These are phyloP conservation scores for Clonostachys rhizophaga DNA, from an alignment of 2,329 filamentous ascomycete species.

Conservation along the genomic window DNA sequence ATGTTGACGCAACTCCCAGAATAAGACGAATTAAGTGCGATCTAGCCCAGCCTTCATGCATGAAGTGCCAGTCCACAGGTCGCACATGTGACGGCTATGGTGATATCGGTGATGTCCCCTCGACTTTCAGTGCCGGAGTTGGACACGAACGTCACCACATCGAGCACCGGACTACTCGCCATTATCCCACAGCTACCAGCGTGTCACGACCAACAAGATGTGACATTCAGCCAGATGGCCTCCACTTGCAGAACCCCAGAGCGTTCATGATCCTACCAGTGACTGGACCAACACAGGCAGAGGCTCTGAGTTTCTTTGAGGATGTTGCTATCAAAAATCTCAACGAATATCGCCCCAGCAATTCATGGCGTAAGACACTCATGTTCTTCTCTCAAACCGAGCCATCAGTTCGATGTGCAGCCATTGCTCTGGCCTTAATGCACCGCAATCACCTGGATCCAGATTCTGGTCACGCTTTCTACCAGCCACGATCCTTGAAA, in stretches of 20 bases:
- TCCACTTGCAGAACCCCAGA: slow-evolving; percentile 6
- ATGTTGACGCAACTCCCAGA: slow-evolving; percentile 10
- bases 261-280: slow-evolving; percentile 14
- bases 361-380: slow-evolving; percentile 23
- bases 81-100: slow-evolving; percentile 28
- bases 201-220: background rate
- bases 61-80: slow-evolving; percentile 27
- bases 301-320: slow-evolving; percentile 21
- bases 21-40: slow-evolving; percentile 31
- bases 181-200: background rate
- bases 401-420: slow-evolving; percentile 24
- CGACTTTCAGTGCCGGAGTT: background rate
- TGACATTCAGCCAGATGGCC: slow-evolving; percentile 1
- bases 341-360: slow-evolving; percentile 20
- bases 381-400: slow-evolving; percentile 26
- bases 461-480: slow-evolving; percentile 3
- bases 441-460: slow-evolving; percentile 15
- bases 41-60: slow-evolving; percentile 21
- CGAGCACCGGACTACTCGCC: background rate
- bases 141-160: slow-evolving; percentile 2
- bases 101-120: slow-evolving; percentile 4
- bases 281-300: slow-evolving; percentile 10
- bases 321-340: slow-evolving; percentile 15
- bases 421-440: slow-evolving; percentile 19
- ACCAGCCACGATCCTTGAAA: background rate